Evolutionary conservation across 2,329 filamentous ascomycete species (phyloP).

Genomic region (Phialophora expanda): DNA sequence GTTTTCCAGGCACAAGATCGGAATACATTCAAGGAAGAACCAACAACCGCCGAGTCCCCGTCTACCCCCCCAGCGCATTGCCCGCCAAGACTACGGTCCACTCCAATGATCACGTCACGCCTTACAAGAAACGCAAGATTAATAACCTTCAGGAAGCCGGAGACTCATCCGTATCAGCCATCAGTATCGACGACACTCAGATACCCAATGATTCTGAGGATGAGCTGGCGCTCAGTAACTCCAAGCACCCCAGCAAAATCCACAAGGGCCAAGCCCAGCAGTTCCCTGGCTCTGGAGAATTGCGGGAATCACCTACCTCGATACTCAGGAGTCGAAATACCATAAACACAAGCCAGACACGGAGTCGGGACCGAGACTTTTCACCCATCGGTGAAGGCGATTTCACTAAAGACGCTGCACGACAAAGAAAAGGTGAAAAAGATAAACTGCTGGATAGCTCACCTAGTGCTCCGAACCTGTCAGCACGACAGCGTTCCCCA

Average conservation of each 20-base stretch:
- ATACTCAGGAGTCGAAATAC: background rate
- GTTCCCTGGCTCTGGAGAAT: background rate
- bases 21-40: constrained; percentile 19
- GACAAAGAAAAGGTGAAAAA: constrained; percentile 23
- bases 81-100: constrained; percentile 1
- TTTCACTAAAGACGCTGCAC: constrained; percentile 30
- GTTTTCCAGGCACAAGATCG: background rate
- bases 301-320: background rate
- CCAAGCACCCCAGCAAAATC: background rate
- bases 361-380: background rate
- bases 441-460: constrained; percentile 28
- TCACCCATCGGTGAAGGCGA: constrained; percentile 25
- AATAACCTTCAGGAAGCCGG: constrained; percentile 8
- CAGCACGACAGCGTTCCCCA: constrained; percentile 2
- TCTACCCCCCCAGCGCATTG: background rate
- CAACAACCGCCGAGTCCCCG: background rate
- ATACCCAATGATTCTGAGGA: constrained; percentile 27
- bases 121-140: constrained; percentile 29
- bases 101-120: constrained; percentile 24
- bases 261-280: background rate
- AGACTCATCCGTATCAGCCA: constrained; percentile 5
- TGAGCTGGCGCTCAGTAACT: constrained; percentile 26
- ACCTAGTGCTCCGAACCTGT: background rate
- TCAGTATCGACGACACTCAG: constrained; percentile 25
- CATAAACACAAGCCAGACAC: background rate